These are phyloP conservation scores for Aspergillus alliaceus DNA, from an alignment of 2,329 filamentous ascomycete species.

Conservation along the genomic window DNA sequence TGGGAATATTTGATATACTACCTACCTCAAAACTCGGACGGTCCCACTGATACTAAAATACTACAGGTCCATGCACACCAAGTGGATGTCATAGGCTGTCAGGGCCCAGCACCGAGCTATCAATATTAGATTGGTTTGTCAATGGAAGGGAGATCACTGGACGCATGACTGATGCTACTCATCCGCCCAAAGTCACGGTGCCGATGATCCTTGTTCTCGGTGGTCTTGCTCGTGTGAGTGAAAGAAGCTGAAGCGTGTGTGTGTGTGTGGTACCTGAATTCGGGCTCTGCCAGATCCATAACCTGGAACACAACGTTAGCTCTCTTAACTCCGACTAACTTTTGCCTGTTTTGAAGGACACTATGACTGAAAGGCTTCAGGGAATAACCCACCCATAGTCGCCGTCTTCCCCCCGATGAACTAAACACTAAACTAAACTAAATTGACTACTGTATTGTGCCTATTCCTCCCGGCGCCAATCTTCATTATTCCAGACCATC, in stretches of 20 bases:
- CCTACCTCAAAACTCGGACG: neutral
- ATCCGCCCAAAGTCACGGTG: neutral
- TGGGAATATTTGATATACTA: neutral
- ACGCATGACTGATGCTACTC: neutral
- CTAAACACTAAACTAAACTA: constrained; percentile 7
- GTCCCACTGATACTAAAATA: constrained; percentile 11
- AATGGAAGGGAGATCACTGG: neutral
- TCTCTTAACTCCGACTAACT: constrained; percentile 10
- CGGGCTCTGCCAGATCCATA: constrained; percentile 13
- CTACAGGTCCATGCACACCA: constrained; percentile 14
- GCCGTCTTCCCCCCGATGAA: neutral
- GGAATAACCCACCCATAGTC: neutral
- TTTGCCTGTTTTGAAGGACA: constrained; percentile 4
- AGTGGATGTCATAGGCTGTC: constrained; percentile 13
- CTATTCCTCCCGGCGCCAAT: constrained; percentile 23
- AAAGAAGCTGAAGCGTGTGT: constrained; percentile 1
- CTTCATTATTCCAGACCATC: constrained; percentile 22
- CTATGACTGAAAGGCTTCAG: neutral
- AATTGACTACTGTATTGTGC: constrained; percentile 14
- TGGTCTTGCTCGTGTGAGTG: constrained; percentile 13
- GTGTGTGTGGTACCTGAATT: constrained; percentile 21
- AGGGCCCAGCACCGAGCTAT: constrained; percentile 10
- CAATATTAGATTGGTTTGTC: neutral
- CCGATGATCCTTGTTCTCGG: neutral
- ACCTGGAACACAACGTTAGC: constrained; percentile 9